Conservation (phyloP, 257 asterid genomes). For the Anisodus acutangulus region DNA sequence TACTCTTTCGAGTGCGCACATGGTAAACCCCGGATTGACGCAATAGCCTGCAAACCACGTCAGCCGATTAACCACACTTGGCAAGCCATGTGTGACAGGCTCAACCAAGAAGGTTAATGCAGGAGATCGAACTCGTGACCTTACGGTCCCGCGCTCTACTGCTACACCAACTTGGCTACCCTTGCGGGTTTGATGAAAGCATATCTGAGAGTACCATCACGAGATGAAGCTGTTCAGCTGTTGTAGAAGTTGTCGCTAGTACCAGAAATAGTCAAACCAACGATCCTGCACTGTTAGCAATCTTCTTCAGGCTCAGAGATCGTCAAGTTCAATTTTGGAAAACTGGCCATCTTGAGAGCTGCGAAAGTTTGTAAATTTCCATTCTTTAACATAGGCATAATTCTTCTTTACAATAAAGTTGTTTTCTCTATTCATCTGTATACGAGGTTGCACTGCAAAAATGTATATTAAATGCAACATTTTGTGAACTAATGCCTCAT, state of each 20-base stretch:
- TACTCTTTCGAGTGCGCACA: no score
- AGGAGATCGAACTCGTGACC: no score
- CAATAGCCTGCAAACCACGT: no score
- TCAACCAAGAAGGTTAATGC: no score
- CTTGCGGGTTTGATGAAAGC: conserved; percentile 74
- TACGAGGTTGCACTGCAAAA: not conserved
- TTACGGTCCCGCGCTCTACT: no score
- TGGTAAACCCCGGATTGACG: no score
- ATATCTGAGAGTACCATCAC: conserved; percentile 72
- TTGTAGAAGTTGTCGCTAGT: conserved; percentile 43
- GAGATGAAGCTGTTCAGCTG: conserved; percentile 54
- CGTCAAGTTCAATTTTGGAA: not conserved
- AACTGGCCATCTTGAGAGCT: not conserved
- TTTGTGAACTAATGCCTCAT: conserved; percentile 7
- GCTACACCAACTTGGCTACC: no score
- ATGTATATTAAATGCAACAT: not conserved
- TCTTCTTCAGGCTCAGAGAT: not conserved
- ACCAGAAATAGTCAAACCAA: conserved; percentile 39
- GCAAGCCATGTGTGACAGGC: no score
- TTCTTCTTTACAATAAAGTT: conserved; percentile 21
- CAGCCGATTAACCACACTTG: no score
- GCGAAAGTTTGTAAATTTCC: not conserved
- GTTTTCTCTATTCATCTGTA: not conserved
- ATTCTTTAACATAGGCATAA: conserved; percentile 1
- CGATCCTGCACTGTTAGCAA: conserved; percentile 53